Conservation (phyloP, 495 filamentous ascomycete species). For the Penicillium turbatum region DNA sequence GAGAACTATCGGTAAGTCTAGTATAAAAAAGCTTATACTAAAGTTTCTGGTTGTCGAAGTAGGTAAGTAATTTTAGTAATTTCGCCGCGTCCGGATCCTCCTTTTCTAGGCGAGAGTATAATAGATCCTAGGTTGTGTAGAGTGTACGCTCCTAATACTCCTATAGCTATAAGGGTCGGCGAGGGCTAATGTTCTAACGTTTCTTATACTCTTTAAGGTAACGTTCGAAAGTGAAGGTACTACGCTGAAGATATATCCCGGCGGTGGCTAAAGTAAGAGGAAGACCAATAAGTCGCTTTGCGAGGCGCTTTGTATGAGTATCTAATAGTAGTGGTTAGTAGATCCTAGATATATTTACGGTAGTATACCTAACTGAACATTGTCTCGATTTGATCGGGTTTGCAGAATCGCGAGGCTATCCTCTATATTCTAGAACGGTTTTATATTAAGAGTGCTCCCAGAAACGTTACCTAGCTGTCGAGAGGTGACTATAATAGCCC, state of each 20-base stretch:
- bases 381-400: slow-evolving; percentile 6
- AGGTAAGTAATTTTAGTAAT: slow-evolving; percentile 9
- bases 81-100: slow-evolving; percentile 8
- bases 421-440: neutral
- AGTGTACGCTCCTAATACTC: neutral
- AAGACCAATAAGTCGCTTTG: slow-evolving; percentile 4
- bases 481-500: slow-evolving; percentile 9
- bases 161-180: neutral
- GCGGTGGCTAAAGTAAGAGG: slow-evolving; percentile 11
- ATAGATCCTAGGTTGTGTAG: slow-evolving; percentile 9
- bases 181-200: slow-evolving; percentile 5
- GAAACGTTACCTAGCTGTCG: neutral
- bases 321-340: neutral
- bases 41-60: too few relatives aligned
- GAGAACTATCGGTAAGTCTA: slow-evolving; percentile 1
- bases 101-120: slow-evolving; percentile 5
- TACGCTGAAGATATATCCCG: slow-evolving; percentile 8
- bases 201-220: slow-evolving; percentile 10
- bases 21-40: too few relatives aligned
- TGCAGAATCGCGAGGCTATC: slow-evolving; percentile 5
- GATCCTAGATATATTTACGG: neutral
- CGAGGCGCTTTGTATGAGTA: slow-evolving; percentile 1
- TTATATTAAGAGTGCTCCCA: neutral
- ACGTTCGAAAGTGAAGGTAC: neutral
- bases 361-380: slow-evolving; percentile 2